phyloP scores from a whole-genome alignment of 495 filamentous ascomycete species.

The Sabuloglossum arenarium region DNA sequence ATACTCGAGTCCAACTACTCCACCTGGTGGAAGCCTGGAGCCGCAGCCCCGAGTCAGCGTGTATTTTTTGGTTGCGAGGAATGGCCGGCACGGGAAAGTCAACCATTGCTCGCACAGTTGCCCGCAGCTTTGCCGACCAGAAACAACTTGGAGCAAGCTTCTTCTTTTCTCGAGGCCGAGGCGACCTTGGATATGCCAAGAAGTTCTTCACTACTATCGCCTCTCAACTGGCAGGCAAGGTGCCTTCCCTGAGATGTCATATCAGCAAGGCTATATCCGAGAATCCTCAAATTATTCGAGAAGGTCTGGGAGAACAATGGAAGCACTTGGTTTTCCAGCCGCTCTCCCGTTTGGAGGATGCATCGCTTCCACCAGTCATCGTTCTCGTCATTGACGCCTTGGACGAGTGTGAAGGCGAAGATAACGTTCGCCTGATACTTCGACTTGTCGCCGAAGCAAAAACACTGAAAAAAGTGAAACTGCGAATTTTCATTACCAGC shows the following conservation, averaged over 20 bases:
- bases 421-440: slow-evolving; percentile 9
- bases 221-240: background rate
- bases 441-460: slow-evolving; percentile 8
- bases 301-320: slow-evolving; percentile 7
- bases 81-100: slow-evolving; percentile 26
- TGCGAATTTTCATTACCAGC: slow-evolving; percentile 9
- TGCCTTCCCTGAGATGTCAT: background rate
- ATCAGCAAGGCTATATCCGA: slow-evolving; percentile 5
- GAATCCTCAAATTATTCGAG: background rate
- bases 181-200: slow-evolving; percentile 6
- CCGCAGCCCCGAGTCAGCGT: background rate
- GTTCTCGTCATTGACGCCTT: slow-evolving; percentile 10
- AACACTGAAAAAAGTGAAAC: slow-evolving; percentile 2
- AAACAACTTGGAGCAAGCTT: slow-evolving; percentile 4
- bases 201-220: slow-evolving; percentile 8
- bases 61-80: slow-evolving; percentile 24
- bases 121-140: slow-evolving; percentile 3
- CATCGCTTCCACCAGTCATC: background rate
- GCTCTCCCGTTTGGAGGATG: slow-evolving; percentile 4
- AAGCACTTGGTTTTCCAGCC: slow-evolving; percentile 7
- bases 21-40: slow-evolving; percentile 17
- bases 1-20: slow-evolving; percentile 18
- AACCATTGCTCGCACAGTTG: slow-evolving; percentile 8
- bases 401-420: slow-evolving; percentile 11
- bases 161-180: slow-evolving; percentile 4